Percentiles rank a stretch among this genome's conserved stretches.
Evolutionary conservation across 2,329 filamentous ascomycete genomes (phyloP).

Genomic region (Penicillium sp.): DNA sequence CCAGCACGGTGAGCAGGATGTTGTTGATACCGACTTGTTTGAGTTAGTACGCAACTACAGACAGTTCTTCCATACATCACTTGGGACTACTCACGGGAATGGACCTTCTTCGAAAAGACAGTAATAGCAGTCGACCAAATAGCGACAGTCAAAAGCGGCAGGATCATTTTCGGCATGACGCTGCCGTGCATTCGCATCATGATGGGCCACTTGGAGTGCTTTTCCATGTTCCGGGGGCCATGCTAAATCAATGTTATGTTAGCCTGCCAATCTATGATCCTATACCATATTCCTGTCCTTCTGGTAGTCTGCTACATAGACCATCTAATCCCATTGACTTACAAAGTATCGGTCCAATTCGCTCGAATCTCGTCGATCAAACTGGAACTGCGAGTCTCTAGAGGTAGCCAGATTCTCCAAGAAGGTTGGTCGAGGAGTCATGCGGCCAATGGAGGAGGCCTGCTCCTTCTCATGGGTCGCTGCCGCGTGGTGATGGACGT

Average conservation of each 20-base stretch:
- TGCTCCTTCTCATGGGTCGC: conserved; percentile 17
- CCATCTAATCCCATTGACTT: conserved; percentile 15
- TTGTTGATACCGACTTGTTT: conserved; percentile 49
- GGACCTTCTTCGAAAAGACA: conserved; percentile 43
- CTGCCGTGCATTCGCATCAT: conserved; percentile 69
- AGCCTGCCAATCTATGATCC: background rate
- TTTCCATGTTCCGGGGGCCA: conserved; percentile 57
- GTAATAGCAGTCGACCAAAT: conserved; percentile 60
- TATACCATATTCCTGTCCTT: background rate
- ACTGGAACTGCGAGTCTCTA: conserved; percentile 26
- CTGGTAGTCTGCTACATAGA: background rate
- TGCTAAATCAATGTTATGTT: conserved; percentile 13
- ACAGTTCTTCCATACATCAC: background rate
- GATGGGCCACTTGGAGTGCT: conserved; percentile 67
- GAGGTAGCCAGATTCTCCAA: conserved; percentile 27
- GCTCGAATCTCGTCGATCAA: conserved; percentile 28
- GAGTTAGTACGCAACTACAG: conserved; percentile 1
- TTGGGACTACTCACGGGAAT: conserved; percentile 27
- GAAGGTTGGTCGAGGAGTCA: conserved; percentile 30
- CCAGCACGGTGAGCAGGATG: conserved; percentile 65
- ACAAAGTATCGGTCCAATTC: conserved; percentile 57
- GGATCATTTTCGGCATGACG: conserved; percentile 63
- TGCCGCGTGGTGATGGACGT: conserved; percentile 11
- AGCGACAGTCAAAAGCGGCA: conserved; percentile 57
- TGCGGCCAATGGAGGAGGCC: conserved; percentile 14